Conservation (phyloP, 148 eudicot genomes). For the Vaccinium macrocarpon region DNA sequence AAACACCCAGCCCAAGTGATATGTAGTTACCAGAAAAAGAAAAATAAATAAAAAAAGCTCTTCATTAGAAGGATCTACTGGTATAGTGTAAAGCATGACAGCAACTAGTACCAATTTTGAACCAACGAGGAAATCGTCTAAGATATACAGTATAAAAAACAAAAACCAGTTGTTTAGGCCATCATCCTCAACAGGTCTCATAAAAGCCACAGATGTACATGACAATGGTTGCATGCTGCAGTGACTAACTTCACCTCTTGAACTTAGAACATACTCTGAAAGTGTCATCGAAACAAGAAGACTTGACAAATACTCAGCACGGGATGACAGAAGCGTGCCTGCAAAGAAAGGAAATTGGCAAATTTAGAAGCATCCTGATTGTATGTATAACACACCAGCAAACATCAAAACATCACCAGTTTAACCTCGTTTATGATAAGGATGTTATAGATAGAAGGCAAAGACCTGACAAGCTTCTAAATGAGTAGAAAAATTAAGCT, state of each 20-base stretch:
- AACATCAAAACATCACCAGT: background rate
- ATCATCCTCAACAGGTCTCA: background rate
- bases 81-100: background rate
- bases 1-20: background rate
- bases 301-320: slow-evolving; percentile 2
- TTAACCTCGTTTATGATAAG: background rate
- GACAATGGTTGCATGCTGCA: background rate
- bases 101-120: background rate
- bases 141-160: background rate
- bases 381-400: background rate
- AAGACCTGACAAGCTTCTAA: background rate
- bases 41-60: background rate
- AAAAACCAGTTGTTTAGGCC: too few relatives aligned
- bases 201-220: background rate
- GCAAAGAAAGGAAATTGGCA: background rate
- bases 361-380: background rate
- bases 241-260: background rate
- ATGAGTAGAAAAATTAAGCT: background rate
- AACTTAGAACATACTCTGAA: background rate
- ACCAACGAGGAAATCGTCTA: background rate
- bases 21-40: background rate
- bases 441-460: background rate
- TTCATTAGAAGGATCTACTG: background rate
- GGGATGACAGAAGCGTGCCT: background rate
- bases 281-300: background rate